Conservation (phyloP, 768 basidiomycete species). For the Boletellus sp. region DNA sequence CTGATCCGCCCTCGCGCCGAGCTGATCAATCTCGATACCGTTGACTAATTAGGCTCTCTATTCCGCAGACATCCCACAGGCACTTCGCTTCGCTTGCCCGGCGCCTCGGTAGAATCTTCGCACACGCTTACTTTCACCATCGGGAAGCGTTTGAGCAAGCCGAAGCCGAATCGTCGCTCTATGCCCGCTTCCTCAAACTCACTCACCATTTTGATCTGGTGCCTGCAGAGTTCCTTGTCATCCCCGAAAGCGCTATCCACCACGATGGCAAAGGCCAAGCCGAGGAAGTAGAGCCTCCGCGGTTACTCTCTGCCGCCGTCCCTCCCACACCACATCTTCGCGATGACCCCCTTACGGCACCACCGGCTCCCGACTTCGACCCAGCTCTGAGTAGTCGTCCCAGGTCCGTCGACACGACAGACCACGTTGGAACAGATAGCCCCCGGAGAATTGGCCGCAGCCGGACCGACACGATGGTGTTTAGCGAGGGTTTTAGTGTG, state of each 20-base stretch:
- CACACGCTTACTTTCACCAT: conserved; percentile 95
- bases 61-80: conserved; percentile 75
- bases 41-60: conserved; percentile 56
- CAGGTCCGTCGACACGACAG: conserved; percentile 16
- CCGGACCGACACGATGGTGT: conserved; percentile 75
- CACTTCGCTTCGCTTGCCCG: conserved; percentile 89
- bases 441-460: conserved; percentile 48
- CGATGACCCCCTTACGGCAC: conserved; percentile 9
- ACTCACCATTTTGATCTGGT: conserved; percentile 79
- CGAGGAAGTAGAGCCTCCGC: conserved; percentile 37
- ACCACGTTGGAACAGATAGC: conserved; percentile 31
- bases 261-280: conserved; percentile 26
- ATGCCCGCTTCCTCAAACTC: conserved; percentile 84
- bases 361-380: conserved; percentile 4
- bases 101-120: conserved; percentile 90
- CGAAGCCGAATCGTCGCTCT: conserved; percentile 86
- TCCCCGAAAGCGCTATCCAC: conserved; percentile 46
- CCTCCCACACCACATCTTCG: conserved; percentile 25
- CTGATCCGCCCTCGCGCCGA: conserved; percentile 19
- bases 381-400: conserved; percentile 14
- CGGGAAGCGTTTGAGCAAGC: conserved; percentile 87
- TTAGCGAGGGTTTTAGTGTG: conserved; percentile 42
- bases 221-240: conserved; percentile 78
- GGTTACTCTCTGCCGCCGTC: conserved; percentile 39
- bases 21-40: conserved; percentile 11